phyloP scores from a whole-genome alignment of 345 rosid genomes.

The Nephelium lappaceum region DNA sequence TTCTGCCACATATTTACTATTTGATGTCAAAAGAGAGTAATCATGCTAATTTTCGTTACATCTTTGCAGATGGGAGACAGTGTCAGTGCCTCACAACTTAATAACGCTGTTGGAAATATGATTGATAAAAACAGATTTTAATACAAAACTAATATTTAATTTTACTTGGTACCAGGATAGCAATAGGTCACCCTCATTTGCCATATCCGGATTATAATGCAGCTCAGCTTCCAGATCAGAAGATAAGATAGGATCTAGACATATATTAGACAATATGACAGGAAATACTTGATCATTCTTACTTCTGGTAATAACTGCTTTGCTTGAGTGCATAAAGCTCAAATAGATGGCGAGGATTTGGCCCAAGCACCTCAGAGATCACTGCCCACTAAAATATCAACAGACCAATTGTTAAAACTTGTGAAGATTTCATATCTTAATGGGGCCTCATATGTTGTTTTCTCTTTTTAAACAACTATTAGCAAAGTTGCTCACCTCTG shows the following conservation, averaged over 20 bases:
- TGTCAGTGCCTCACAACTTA: not conserved
- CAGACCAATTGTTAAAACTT: constrained; percentile 27
- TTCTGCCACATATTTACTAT: not conserved
- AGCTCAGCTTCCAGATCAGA: not conserved
- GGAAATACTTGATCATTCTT: constrained; percentile 23
- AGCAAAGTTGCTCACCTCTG: constrained; percentile 66
- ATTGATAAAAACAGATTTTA: not conserved
- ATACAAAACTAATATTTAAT: not conserved
- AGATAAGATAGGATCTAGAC: not conserved
- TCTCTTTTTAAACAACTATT: not conserved
- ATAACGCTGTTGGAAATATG: not conserved
- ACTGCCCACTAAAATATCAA: constrained; percentile 66
- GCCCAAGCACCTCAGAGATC: constrained; percentile 85
- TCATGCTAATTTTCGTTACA: not conserved
- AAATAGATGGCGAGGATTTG: constrained; percentile 90
- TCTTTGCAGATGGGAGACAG: not conserved
- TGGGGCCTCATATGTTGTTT: constrained; percentile 13
- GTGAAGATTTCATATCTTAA: constrained; percentile 13
- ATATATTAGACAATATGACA: not conserved
- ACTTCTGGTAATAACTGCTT: constrained; percentile 75
- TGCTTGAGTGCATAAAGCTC: constrained; percentile 94
- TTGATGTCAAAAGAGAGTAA: not conserved
- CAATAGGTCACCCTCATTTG: not conserved
- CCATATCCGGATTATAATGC: not conserved
- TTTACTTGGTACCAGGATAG: not conserved